A percentile compares a stretch with the other conserved stretches of the same genome.
phyloP scores from a whole-genome alignment of 2,329 filamentous ascomycete genomes.

The Calycina herbarum region DNA sequence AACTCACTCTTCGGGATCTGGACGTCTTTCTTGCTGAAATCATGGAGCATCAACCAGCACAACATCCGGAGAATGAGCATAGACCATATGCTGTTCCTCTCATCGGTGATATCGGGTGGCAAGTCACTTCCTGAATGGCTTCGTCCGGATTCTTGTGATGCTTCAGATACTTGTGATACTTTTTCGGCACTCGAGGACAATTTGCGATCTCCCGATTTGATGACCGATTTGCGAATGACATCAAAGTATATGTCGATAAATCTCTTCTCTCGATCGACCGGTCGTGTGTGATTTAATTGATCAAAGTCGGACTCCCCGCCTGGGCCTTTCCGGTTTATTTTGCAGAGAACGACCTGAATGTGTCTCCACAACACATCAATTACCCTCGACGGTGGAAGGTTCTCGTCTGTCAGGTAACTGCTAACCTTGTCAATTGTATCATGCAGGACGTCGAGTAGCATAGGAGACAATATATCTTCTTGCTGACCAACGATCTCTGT shows the following conservation, averaged over 20 bases:
- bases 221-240: not conserved
- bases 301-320: not conserved
- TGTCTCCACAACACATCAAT: not conserved
- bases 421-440: not conserved
- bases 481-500: not conserved
- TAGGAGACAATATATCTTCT: not conserved
- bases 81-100: not conserved
- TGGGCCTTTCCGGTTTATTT: not conserved
- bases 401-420: not conserved
- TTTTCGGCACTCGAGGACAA: not conserved
- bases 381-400: not conserved
- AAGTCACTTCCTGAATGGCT: not conserved
- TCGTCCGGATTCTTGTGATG: not conserved
- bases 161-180: too few relatives aligned
- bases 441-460: not conserved
- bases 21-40: conserved; percentile 1
- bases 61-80: conserved; percentile 1
- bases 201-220: not conserved
- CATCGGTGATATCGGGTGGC: not conserved
- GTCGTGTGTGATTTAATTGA: not conserved
- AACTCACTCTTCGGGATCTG: conserved; percentile 3
- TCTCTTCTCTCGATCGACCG: not conserved
- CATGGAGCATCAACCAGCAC: not conserved
- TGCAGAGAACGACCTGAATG: not conserved
- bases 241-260: not conserved